Base-by-base conservation (phyloP, 352 stramenopile species). In the Paralagenidium karlingii region DNA sequence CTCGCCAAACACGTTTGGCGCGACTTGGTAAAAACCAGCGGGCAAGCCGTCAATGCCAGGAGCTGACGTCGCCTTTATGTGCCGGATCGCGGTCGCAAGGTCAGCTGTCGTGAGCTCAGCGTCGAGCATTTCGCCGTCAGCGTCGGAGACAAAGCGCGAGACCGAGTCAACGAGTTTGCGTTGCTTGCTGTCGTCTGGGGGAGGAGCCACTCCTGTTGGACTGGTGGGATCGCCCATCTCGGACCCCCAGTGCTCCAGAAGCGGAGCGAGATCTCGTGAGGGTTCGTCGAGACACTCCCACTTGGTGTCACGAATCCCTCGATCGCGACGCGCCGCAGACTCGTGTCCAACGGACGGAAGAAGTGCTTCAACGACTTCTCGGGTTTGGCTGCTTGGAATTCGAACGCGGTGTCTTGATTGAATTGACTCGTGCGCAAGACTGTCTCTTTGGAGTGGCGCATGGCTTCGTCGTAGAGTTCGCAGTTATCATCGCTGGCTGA, bases 1-100 rank as follows among this genome's bases (percentile, higher is more conserved):
- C 34, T 49, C 38, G n/a, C 47, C 40, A 10, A 65, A 58, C 13
- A 33, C 19, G 18, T 51, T 24, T 5, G 55, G 43, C 9, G 33
- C 47, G 0, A 49, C 11, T 19, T 61, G 39, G 44, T 45, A 61
- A 32, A 61, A 61, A 7, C 33, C 47, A 22, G 47, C 51, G 1
- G 43, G 43, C 3, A 48, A 38, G 8, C 51, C 50, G 22, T 36
- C 30, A 16, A 36, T 36, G 19, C 7, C 30, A 36, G 30, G 30
- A 22, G 30, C 19, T 3, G 30, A 36, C 16, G 19, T 16, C 22
- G 16, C 30, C 7, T 20, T 16, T 3, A 36, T 36, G 7, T 20
- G 19, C 22, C 22, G 19, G 7, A 36, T 36, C 16, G 30, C 30
- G 3, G 7, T 20, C 22, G 19, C 30, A 16, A 36, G 19, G 19